A percentile compares a stretch with the other conserved stretches of the same genome.
Evolutionary conservation across 2,329 filamentous ascomycete species (phyloP).

Genomic region (Xylaria arbuscula): DNA sequence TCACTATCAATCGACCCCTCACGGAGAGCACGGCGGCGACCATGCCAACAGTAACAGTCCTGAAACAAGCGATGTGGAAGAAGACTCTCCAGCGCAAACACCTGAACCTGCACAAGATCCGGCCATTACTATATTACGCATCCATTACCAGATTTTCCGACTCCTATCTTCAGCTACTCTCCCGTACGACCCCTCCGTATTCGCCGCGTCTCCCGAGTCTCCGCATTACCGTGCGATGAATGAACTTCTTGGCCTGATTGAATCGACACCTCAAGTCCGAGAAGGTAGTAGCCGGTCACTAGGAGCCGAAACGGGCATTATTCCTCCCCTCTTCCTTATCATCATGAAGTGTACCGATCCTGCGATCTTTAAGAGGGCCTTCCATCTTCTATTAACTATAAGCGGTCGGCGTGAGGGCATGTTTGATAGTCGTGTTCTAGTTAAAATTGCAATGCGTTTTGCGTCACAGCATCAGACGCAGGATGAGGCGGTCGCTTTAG

Average conservation of each 20-base stretch:
- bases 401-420: slow-evolving; percentile 24
- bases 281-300: slow-evolving; percentile 10
- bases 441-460: slow-evolving; percentile 12
- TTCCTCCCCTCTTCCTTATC: slow-evolving; percentile 23
- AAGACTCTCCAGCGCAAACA: neutral
- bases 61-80: neutral
- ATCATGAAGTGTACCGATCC: slow-evolving; percentile 24
- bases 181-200: slow-evolving; percentile 11
- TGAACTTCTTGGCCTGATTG: slow-evolving; percentile 14
- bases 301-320: slow-evolving; percentile 15
- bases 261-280: slow-evolving; percentile 14
- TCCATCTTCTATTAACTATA: slow-evolving; percentile 7
- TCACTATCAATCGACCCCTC: neutral
- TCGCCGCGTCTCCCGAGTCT: neutral
- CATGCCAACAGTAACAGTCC: neutral
- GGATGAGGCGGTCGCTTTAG: neutral
- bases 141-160: slow-evolving; percentile 16
- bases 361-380: slow-evolving; percentile 20
- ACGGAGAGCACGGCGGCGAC: neutral
- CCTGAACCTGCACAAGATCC: neutral
- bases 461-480: slow-evolving; percentile 7
- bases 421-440: slow-evolving; percentile 17
- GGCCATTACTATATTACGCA: slow-evolving; percentile 14
- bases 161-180: slow-evolving; percentile 20
- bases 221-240: neutral